Evolutionary conservation across 495 filamentous ascomycete genomes (phyloP).

Genomic region (Penicillium paxilli): DNA sequence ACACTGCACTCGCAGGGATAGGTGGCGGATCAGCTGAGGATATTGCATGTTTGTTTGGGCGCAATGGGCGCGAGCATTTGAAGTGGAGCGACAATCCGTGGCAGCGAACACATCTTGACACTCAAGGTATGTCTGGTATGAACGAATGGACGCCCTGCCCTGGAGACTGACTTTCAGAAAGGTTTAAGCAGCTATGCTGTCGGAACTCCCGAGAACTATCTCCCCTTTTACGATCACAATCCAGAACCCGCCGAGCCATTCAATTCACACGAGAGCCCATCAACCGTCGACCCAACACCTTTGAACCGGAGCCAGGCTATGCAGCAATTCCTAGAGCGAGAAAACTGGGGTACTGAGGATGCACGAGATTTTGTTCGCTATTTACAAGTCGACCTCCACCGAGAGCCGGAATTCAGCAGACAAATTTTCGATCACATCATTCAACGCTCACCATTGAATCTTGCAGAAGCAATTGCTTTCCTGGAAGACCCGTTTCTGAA

Average conservation of each 20-base stretch:
- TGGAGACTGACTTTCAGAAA: conserved; percentile 7
- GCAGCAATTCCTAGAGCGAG: conserved; percentile 16
- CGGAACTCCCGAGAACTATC: conserved; percentile 9
- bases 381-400: conserved; percentile 36
- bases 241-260: conserved; percentile 11
- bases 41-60: conserved; percentile 43
- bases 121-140: conserved; percentile 21
- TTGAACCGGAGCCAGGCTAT: conserved; percentile 14
- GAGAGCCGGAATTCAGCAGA: conserved; percentile 41
- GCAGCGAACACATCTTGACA: conserved; percentile 24
- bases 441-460: conserved; percentile 10
- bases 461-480: conserved; percentile 35
- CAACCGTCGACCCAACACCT: neutral
- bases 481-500: conserved; percentile 46
- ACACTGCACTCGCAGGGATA: conserved; percentile 45
- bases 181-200: conserved; percentile 11
- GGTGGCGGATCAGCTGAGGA: conserved; percentile 32
- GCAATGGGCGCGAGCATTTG: conserved; percentile 47
- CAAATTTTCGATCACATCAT: conserved; percentile 42
- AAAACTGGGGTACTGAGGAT: conserved; percentile 25
- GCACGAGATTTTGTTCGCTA: conserved; percentile 26
- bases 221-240: conserved; percentile 26
- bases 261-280: neutral
- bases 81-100: conserved; percentile 40
- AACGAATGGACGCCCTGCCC: neutral